These are phyloP conservation scores for Clavispora vitiphila DNA, from an alignment of 805 yeast species.

Conservation along the genomic window DNA sequence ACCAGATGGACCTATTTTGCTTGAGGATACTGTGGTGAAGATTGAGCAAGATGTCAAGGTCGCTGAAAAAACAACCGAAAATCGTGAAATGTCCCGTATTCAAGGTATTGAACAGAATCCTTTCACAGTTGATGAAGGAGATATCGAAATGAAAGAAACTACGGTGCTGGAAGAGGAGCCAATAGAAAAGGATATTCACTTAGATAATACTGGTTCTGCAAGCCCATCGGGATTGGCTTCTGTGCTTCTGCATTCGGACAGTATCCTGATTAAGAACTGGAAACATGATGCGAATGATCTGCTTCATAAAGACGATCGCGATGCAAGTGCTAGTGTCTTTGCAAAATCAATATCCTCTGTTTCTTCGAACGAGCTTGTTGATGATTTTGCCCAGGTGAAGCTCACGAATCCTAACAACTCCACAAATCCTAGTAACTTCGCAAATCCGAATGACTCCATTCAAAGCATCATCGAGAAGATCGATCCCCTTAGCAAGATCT, in stretches of 20 bases:
- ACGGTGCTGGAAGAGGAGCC: neutral
- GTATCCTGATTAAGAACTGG: neutral
- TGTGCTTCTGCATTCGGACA: neutral
- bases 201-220: slow-evolving; percentile 1
- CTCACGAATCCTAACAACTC: slow-evolving; percentile 15
- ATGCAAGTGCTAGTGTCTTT: neutral
- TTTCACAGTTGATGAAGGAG: neutral
- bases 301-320: neutral
- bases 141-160: neutral
- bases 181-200: slow-evolving; percentile 1
- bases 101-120: neutral
- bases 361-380: slow-evolving; percentile 11
- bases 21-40: neutral
- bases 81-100: neutral
- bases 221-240: no score
- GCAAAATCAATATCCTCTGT: slow-evolving; percentile 5
- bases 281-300: slow-evolving; percentile 1
- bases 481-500: slow-evolving; percentile 36
- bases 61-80: neutral
- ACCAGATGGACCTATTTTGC: neutral
- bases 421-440: no score
- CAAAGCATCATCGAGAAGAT: slow-evolving; percentile 35
- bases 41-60: neutral
- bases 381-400: slow-evolving; percentile 16
- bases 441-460: slow-evolving; percentile 18